Percentiles rank a stretch among this genome's conserved stretches.
phyloP scores from a whole-genome alignment of 1,284 basidiomycete genomes.

The Trichosporon inkin region DNA sequence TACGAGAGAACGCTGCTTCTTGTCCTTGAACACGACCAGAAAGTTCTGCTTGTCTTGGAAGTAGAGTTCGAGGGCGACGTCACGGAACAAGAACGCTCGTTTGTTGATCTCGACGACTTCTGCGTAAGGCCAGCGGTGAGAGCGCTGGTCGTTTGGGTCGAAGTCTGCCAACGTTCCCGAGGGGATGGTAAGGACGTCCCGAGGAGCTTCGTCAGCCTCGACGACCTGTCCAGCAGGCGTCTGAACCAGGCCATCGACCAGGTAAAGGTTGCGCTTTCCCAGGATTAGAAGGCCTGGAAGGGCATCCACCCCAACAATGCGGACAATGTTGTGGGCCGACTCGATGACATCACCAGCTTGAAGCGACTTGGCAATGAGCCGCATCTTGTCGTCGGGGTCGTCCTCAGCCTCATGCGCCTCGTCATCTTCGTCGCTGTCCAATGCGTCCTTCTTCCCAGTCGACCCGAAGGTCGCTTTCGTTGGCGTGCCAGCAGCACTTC shows the following conservation, averaged over 20 bases:
- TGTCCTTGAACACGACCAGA: conserved; percentile 70
- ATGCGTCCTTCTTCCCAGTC: background rate
- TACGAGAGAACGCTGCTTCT: conserved; percentile 61
- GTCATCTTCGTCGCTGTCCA: background rate
- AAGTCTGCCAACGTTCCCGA: conserved; percentile 72
- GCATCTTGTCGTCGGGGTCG: conserved; percentile 64
- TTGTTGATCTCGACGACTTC: conserved; percentile 74
- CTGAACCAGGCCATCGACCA: conserved; percentile 89
- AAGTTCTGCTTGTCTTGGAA: conserved; percentile 82
- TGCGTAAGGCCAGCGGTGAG: conserved; percentile 73
- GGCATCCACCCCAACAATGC: conserved; percentile 77
- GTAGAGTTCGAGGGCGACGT: conserved; percentile 87
- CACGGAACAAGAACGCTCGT: conserved; percentile 80
- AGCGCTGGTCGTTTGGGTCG: conserved; percentile 64
- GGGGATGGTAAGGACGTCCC: conserved; percentile 74
- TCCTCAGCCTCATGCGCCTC: conserved; percentile 36
- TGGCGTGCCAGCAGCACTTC: conserved; percentile 1
- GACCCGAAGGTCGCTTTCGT: conserved; percentile 1
- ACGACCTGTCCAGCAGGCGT: conserved; percentile 82
- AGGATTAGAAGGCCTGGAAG: conserved; percentile 80
- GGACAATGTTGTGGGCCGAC: conserved; percentile 71
- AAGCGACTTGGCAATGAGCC: conserved; percentile 55
- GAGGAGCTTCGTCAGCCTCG: conserved; percentile 79
- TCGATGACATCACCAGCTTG: conserved; percentile 88
- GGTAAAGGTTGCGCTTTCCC: conserved; percentile 77